Evolutionary conservation across 345 rosid species (phyloP), one percentile per base, ranked within the genome.

Genomic region (Melaleuca quinquenervia): DNA sequence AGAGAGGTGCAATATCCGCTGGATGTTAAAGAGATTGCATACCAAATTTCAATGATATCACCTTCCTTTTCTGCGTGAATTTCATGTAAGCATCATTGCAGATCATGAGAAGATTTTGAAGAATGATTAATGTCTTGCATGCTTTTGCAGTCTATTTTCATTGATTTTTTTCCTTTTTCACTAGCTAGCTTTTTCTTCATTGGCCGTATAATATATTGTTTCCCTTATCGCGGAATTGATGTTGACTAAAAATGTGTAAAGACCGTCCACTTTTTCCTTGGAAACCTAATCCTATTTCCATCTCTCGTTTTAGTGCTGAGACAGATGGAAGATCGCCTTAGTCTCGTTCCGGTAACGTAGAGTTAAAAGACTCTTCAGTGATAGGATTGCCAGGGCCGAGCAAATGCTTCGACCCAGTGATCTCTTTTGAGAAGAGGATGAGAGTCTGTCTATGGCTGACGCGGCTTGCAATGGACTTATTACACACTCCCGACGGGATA

Each of bases 41-140:
- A 12, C 50, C 82, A 87, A 88, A 76, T 50, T 62, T 27, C 64
- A 32, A 83, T 83, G 48, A 83, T 83, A 32, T 44, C 62, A 20
- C 36, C 62, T 85, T 70, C 48, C 78, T 70, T 70, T 70, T 32
- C 3, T 70, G 45, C n/a, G 50, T 86, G 89, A 89, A 86, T 86
- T 88, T 89, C 88, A 91, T 87, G 91, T 85, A 87, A 87, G 56
- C 90, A 92, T 90, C 90, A 91, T 92, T 88, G 86, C 90, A 27
- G 10, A 84, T 85, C 84, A 89, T 84, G 84, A 90, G 90, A 89
- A 84, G 89, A 90, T 85, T 90, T 70, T 75, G 84, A 50, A 86
- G 90, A 83, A 76, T 85, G 84, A 86, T 87, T 45, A 70, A 70
- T 20, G 24, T 70, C 78, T 70, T 32, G 78, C 24, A 70, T 32